Percentiles rank a stretch among this genome's conserved stretches.
These are phyloP conservation scores for Euryodendron excelsum DNA, from an alignment of 148 eudicot species.

Conservation along the genomic window DNA sequence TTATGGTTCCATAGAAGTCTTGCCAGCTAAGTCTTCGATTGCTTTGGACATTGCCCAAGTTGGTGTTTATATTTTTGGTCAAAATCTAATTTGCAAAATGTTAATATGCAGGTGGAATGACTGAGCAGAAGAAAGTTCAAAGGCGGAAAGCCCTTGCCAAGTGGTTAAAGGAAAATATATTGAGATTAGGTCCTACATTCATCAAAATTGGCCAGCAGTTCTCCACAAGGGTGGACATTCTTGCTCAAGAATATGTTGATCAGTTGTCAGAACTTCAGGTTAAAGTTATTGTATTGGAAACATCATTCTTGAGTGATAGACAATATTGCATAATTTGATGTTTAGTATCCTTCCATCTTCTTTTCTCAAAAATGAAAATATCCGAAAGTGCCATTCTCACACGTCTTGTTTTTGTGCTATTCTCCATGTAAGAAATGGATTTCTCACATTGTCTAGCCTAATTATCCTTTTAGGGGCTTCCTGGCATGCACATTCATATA, in stretches of 20 bases:
- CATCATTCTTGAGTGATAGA: not conserved
- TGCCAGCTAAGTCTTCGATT: not conserved
- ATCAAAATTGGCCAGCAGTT: conserved; percentile 98
- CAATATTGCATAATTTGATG: not conserved
- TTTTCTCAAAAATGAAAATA: not conserved
- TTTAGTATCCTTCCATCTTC: not conserved
- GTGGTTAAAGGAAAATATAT: conserved; percentile 92
- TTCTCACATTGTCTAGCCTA: not conserved
- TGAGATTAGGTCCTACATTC: conserved; percentile 97
- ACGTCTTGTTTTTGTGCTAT: not conserved
- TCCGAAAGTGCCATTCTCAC: not conserved
- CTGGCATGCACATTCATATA: not conserved
- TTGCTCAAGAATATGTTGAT: conserved; percentile 96
- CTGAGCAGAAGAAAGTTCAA: conserved; percentile 68
- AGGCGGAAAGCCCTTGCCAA: conserved; percentile 85
- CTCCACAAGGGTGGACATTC: conserved; percentile 98
- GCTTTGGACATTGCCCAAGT: not conserved
- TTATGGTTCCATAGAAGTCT: not conserved
- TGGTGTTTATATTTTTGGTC: not conserved
- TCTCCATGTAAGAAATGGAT: not conserved
- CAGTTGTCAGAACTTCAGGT: conserved; percentile 99
- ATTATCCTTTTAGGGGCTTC: not conserved
- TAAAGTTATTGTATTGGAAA: conserved; percentile 15
- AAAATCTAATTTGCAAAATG: conserved; percentile 11
- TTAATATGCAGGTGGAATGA: conserved; percentile 84